A percentile compares a stretch with the other conserved stretches of the same genome.
These are phyloP conservation scores for Backusella australiensis DNA, from an alignment of 192 early-diverging fungal species.

Conservation along the genomic window DNA sequence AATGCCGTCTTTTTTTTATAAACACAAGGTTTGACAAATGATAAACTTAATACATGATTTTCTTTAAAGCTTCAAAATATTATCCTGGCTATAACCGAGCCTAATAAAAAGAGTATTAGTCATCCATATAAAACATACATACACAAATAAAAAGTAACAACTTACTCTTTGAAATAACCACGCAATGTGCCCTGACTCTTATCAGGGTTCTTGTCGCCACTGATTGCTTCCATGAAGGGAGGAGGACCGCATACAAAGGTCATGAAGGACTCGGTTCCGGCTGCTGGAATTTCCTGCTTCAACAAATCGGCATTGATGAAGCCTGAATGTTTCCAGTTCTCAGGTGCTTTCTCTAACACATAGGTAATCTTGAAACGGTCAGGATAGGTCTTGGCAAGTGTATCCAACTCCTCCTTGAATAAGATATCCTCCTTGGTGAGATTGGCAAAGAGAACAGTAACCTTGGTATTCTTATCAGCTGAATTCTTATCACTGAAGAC, in stretches of 20 bases:
- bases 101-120: not conserved
- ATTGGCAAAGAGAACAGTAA: conserved; percentile 74
- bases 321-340: conserved; percentile 75
- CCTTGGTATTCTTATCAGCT: conserved; percentile 61
- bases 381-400: conserved; percentile 49
- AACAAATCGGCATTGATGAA: conserved; percentile 73
- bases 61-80: conserved; percentile 5
- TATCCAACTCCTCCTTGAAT: conserved; percentile 62
- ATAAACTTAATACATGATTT: not conserved
- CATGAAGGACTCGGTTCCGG: conserved; percentile 48
- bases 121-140: not conserved
- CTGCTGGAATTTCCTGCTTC: conserved; percentile 63
- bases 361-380: conserved; percentile 69
- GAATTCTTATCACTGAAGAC: conserved; percentile 53
- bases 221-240: conserved; percentile 66
- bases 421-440: conserved; percentile 67
- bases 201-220: conserved; percentile 80
- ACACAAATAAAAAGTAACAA: conserved; percentile 12
- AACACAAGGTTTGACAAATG: not conserved
- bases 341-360: conserved; percentile 57
- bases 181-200: conserved; percentile 79
- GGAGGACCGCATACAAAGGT: conserved; percentile 58
- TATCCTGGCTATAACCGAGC: conserved; percentile 8
- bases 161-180: conserved; percentile 76
- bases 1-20: not conserved